phyloP scores from a whole-genome alignment of 805 yeast species.

The Yarrowia alimentaria region DNA sequence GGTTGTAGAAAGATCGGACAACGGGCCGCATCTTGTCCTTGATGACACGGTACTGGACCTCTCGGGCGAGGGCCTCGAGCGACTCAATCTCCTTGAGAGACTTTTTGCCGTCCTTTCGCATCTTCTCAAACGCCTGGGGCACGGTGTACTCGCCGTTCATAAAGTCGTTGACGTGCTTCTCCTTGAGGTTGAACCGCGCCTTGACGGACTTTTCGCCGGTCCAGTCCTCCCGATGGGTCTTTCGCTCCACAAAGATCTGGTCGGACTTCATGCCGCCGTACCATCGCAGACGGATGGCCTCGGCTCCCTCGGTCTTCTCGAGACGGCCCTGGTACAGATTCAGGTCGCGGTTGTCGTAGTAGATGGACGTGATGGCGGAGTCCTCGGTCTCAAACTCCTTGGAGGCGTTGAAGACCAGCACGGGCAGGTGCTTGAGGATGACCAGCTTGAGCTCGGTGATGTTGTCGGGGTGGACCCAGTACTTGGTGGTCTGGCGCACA shows the following conservation, averaged over 20 bases:
- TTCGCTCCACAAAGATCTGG: slow-evolving; percentile 91
- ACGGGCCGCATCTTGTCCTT: slow-evolving; percentile 88
- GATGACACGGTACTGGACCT: slow-evolving; percentile 85
- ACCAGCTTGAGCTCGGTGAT: slow-evolving; percentile 93
- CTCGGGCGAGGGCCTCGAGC: slow-evolving; percentile 87
- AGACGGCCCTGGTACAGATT: slow-evolving; percentile 93
- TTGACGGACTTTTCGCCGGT: slow-evolving; percentile 99
- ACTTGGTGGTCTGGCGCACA: slow-evolving; percentile 96
- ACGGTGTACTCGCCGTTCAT: slow-evolving; percentile 82
- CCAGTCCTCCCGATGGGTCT: slow-evolving; percentile 99
- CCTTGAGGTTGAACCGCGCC: slow-evolving; percentile 91
- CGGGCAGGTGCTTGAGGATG: slow-evolving; percentile 92
- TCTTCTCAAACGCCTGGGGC: slow-evolving; percentile 84
- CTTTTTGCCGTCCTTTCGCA: slow-evolving; percentile 90
- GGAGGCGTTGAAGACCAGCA: slow-evolving; percentile 90
- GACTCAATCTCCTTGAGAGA: slow-evolving; percentile 83
- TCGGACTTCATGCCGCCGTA: slow-evolving; percentile 96
- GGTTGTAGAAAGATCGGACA: slow-evolving; percentile 90
- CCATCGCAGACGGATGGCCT: slow-evolving; percentile 97
- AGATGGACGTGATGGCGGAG: slow-evolving; percentile 93
- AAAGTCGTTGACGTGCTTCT: slow-evolving; percentile 82
- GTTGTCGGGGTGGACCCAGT: slow-evolving; percentile 99
- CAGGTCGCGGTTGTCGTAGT: slow-evolving; percentile 84
- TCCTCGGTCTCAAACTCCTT: slow-evolving; percentile 95
- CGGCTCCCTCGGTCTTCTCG: slow-evolving; percentile 97